A percentile compares a stretch with the other conserved stretches of the same genome.
These are phyloP conservation scores for Phytopythium boreale DNA, from an alignment of 352 stramenopile species.

Conservation along the genomic window DNA sequence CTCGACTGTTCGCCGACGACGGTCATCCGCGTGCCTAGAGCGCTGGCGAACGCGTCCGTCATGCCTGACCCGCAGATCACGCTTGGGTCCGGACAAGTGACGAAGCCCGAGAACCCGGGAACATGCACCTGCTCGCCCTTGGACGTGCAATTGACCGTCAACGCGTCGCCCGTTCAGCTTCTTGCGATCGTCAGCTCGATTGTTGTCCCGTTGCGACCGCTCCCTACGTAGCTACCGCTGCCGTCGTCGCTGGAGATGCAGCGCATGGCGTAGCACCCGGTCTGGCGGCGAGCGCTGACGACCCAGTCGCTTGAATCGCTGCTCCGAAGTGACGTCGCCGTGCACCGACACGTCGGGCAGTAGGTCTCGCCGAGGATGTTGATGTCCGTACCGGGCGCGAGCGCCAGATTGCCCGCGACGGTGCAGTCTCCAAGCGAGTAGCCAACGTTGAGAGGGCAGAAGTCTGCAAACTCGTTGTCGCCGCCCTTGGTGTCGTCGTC, in stretches of 20 bases:
- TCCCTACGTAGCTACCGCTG: background rate
- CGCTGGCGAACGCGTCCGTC: background rate
- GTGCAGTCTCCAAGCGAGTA: conserved; percentile 67
- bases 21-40: background rate
- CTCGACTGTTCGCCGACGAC: background rate
- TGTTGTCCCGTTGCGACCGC: conserved; percentile 13
- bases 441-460: conserved; percentile 73
- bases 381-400: conserved; percentile 39
- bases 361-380: conserved; percentile 83
- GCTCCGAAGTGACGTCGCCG: conserved; percentile 59
- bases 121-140: conserved; percentile 40
- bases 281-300: conserved; percentile 55
- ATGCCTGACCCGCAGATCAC: conserved; percentile 36
- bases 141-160: conserved; percentile 39
- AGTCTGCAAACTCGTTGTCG: conserved; percentile 68
- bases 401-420: conserved; percentile 49
- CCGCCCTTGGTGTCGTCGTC: conserved; percentile 40
- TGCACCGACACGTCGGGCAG: conserved; percentile 70
- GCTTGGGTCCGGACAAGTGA: conserved; percentile 64
- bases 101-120: conserved; percentile 38
- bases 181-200: conserved; percentile 43
- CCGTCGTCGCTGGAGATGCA: conserved; percentile 30
- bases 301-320: conserved; percentile 54
- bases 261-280: conserved; percentile 75
- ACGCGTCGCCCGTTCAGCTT: conserved; percentile 9